Conservation (phyloP, 108 stramenopile genomes). For the Asterionellopsis glacialis region DNA sequence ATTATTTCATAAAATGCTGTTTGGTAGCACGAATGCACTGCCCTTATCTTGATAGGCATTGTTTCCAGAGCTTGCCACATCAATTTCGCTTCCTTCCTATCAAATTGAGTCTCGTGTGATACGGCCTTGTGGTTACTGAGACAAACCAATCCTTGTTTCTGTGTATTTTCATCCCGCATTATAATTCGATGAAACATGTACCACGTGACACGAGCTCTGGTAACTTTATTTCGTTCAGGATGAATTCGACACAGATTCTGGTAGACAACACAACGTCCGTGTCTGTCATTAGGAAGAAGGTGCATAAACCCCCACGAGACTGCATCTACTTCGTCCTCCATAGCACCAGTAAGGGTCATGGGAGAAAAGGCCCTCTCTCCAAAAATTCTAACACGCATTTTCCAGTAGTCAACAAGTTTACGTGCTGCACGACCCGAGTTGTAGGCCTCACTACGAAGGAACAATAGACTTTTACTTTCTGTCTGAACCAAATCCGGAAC, state of each 20-base stretch:
- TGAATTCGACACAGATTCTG: neutral
- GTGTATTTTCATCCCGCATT: no score
- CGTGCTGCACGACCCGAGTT: slow-evolving; percentile 13
- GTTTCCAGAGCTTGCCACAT: no score
- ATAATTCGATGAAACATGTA: slow-evolving; percentile 7
- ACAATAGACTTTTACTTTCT: slow-evolving; percentile 12
- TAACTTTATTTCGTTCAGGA: neutral
- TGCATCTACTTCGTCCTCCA: slow-evolving; percentile 1
- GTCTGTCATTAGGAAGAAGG: slow-evolving; percentile 1
- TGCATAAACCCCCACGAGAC: slow-evolving; percentile 1
- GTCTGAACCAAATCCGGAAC: slow-evolving; percentile 12
- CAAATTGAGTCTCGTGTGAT: no score
- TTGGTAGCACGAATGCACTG: no score
- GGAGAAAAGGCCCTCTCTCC: slow-evolving; percentile 13
- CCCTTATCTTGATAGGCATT: no score
- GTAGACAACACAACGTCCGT: slow-evolving; percentile 10
- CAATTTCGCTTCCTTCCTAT: no score
- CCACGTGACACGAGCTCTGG: slow-evolving; percentile 5
- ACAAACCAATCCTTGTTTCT: no score
- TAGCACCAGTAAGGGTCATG: slow-evolving; percentile 6
- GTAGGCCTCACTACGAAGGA: slow-evolving; percentile 15
- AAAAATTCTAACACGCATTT: slow-evolving; percentile 7
- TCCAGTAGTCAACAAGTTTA: slow-evolving; percentile 16
- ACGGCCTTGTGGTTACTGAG: no score
- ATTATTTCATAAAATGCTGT: no score